Evolutionary conservation across 345 rosid genomes (phyloP), one percentile per base, ranked within the genome.

Genomic region (Boechera stricta): DNA sequence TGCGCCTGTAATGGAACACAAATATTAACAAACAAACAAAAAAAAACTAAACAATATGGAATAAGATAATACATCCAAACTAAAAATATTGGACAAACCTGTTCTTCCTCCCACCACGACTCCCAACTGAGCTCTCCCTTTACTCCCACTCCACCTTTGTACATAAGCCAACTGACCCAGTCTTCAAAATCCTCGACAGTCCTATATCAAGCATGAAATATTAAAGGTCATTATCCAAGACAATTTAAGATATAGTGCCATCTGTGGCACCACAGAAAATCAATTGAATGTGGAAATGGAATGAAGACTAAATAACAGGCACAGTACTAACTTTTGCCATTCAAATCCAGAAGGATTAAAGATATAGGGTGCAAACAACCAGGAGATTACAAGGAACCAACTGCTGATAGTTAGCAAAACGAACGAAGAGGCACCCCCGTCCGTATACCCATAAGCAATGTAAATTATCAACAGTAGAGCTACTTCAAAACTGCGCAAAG

Each of bases 281-380:
- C 58, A 64, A 21, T 12, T 63, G 32, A 54, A 31, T 32, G 35
- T 9, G 4, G 38, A 57, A 53, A 48, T 36, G 55, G 11, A 76
- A 76, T 67, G 31, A 58, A 67, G 68, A 74, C 42, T 15, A 66
- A 71, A 64, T 16, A 49, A 29, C 24, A 56, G 58, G 35, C 13
- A 71, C 16, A 28, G 2, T 54, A 82, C 97, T 86, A 78, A 95
- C 99, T 95, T 95, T 82, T 90, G 99, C 99, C 99, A 95, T 81
- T 95, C 99, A 69, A 95, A 95, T 72, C 99, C 99, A 0, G 99
- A 95, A n/a, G 98, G 98, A 75, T 95, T 95, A 78, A 95, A 95
- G 83, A 95, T 92, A 79, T 95, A 95, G 11, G 99, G 98, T 69
- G 99, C 99, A 82, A 95, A 95, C 63, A 95, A 86, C 99, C 99